A percentile compares a stretch with the other conserved stretches of the same genome.
Evolutionary conservation across 257 asterid species (phyloP).

Genomic region (Scutellaria barbata): DNA sequence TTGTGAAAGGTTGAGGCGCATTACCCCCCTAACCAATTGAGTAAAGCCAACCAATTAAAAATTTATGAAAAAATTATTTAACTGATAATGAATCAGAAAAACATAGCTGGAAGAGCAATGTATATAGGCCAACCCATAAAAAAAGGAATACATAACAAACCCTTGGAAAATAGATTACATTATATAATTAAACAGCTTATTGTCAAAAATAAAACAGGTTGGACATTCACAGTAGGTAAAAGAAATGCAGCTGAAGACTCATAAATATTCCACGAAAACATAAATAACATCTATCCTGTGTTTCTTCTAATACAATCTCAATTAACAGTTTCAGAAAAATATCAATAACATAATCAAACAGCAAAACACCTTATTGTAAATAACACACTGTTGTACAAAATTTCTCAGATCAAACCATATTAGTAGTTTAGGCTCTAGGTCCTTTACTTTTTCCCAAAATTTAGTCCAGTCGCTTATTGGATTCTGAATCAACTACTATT

Average conservation of each 20-base stretch:
- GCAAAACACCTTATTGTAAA: neutral
- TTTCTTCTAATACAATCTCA: slow-evolving; percentile 1
- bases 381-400: slow-evolving; percentile 4
- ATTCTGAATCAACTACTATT: slow-evolving; percentile 6
- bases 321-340: slow-evolving; percentile 12
- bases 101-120: neutral
- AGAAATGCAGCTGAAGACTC: slow-evolving; percentile 9
- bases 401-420: slow-evolving; percentile 14
- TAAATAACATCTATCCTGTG: neutral
- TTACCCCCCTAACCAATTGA: slow-evolving; percentile 64
- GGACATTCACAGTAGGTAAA: neutral
- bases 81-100: slow-evolving; percentile 15
- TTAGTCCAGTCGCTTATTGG: neutral
- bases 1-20: slow-evolving; percentile 73
- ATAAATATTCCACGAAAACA: neutral
- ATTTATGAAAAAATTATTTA: slow-evolving; percentile 27
- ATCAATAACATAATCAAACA: slow-evolving; percentile 18
- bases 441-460: neutral
- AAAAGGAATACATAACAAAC: neutral
- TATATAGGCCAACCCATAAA: slow-evolving; percentile 11
- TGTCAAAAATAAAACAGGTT: slow-evolving; percentile 7
- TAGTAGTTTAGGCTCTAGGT: neutral
- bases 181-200: neutral
- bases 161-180: neutral
- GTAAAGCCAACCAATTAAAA: slow-evolving; percentile 30